Base-by-base conservation (phyloP, 495 filamentous ascomycete species). In the Penicillium subrubescens region DNA sequence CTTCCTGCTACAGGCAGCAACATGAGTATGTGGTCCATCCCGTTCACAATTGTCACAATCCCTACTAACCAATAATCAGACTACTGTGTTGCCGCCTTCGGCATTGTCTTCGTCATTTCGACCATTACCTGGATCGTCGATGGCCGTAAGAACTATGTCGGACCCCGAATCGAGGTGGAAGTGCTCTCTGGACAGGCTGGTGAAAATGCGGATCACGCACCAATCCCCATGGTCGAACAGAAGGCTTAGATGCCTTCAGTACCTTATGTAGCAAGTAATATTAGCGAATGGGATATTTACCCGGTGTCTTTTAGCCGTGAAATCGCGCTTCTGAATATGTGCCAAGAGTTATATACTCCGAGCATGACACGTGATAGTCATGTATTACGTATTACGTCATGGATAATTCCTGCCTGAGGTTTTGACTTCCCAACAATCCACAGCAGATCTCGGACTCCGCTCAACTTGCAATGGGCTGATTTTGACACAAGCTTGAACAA, bases 71-170 rank as follows among this genome's bases (percentile, higher is more conserved):
- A 3, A 11, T 25, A 8, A 34, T 62, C 11, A 86, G 83, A 89
- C 75, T 91, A 91, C 71, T 89, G 87, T 68, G 81, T 92, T 23
- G 89, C 86, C 8, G 90, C 87, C 0, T 90, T 92, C 65, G 83
- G 81, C 14, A 87, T 92, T 46, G 85, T 92, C 17, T 67, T 91
- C 10, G 73, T 90, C 7, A 84, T 93, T 43, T 87, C 87, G 27
- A 73, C 80, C 0, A 67, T 90, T 27, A 88, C 89, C 62, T 93
- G 90, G 88, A 73, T 90, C 63, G 78, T 90, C n/a, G 89, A 90
- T 62, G 90, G 90, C 8, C 81, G 87, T 25, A 90, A 87, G 79
- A 88, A 91, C 69, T 92, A 86, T 72, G 84, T 77, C 5, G 90
- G 89, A 1, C 89, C 89, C 0, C 76, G 81, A 2, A 70, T 86